Evolutionary conservation across 768 basidiomycete genomes (phyloP).

Genomic region (Tulasnella sp.): DNA sequence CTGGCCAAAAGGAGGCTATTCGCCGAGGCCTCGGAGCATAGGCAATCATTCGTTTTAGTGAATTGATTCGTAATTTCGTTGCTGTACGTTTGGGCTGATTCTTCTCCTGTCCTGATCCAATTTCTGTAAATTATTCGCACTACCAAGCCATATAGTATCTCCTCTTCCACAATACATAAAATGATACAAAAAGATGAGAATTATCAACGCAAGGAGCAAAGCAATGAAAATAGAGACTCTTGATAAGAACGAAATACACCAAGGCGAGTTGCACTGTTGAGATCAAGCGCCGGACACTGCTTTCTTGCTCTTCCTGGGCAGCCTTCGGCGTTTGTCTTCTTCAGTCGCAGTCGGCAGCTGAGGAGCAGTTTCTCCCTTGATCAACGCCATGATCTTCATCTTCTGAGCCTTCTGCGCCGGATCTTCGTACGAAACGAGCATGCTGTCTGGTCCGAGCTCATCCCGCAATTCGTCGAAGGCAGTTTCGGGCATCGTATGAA

Average conservation of each 20-base stretch:
- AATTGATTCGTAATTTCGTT: neutral
- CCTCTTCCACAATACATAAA: neutral
- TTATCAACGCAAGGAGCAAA: too few relatives aligned
- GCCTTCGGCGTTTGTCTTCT: neutral
- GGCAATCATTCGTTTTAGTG: neutral
- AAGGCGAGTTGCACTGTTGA: too few relatives aligned
- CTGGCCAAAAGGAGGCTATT: slow-evolving; percentile 69
- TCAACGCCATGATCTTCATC: slow-evolving; percentile 42
- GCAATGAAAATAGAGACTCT: too few relatives aligned
- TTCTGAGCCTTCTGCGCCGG: slow-evolving; percentile 50
- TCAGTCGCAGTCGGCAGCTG: neutral
- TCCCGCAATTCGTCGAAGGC: neutral
- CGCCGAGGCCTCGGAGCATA: slow-evolving; percentile 39
- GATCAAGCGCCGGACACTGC: neutral
- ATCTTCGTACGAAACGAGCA: slow-evolving; percentile 58
- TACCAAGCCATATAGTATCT: neutral
- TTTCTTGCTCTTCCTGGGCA: neutral
- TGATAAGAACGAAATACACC: too few relatives aligned
- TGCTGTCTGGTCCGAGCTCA: slow-evolving; percentile 22
- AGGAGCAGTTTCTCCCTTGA: slow-evolving; percentile 20
- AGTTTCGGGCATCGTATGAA: slow-evolving; percentile 6
- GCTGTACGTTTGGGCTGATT: neutral
- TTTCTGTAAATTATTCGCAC: neutral
- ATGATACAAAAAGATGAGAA: too few relatives aligned
- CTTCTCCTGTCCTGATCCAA: neutral